Base-by-base conservation (phyloP, 805 yeast genomes). In the Kuraishia hungarica region DNA sequence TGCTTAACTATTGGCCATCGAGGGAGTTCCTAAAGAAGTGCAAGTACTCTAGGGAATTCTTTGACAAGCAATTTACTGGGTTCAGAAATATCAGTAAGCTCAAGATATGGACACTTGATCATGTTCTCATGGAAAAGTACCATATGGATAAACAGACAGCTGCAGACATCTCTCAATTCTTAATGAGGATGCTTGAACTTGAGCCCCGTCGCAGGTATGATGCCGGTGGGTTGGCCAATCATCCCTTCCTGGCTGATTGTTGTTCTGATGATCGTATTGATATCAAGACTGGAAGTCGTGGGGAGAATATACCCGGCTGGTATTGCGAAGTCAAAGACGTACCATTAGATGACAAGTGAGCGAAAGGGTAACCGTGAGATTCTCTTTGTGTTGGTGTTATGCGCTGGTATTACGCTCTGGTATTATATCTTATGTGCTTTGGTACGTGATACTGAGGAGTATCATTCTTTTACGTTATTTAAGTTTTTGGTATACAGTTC, bases 151-250 rank as follows among this genome's bases (percentile, higher is more conserved):
- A 71, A 54, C 61, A 67, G 21, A 66, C 71, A 43, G 73, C 77
- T 3, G 56, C 58, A 39, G 72, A 77, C 46, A 65, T 80, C 19
- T 61, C 76, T 3, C 79, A 75, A 55, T 80, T 84, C 56, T 68
- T 84, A 46, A 60, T 70, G 51, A 73, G 79, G 55, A 79, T 85
- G 72, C 70, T 84, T 51, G 71, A 68, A 51, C 73, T 75, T 60
- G 74, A 77, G 60, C 79, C 84, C 24, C 66, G 66, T 50, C 73
- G 73, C 13, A 71, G 88, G 54, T 76, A 72, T 53, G 87, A 82
- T 68, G 79, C 83, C 26, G 79, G 80, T 46, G 73, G 80, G 7
- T 72, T 82, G 66, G 68, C 77, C 51, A 70, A 75, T 29, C 86
- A 82, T 64, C 76, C 80, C 3, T 83, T 84, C 83, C 66, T 82